Base-by-base conservation (phyloP, 2,329 filamentous ascomycete genomes). In the Claviceps sp. region DNA sequence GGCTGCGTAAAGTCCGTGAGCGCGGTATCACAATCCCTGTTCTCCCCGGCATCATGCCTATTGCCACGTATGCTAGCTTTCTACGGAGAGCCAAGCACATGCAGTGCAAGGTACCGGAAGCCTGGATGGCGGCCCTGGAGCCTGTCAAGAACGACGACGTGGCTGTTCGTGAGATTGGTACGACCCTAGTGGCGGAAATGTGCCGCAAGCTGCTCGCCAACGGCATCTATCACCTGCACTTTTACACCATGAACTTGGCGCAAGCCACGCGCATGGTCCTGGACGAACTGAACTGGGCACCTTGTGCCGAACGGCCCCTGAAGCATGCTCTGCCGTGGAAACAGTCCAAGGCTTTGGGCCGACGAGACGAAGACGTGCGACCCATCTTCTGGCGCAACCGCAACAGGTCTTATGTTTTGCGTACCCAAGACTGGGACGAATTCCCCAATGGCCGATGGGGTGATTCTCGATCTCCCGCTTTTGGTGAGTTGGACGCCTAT, bases 361-460 rank as follows among this genome's bases (percentile, higher is more conserved):
- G 93, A 47, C 81, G 91, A 61, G 87, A 88, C 47, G 93, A 98
- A 71, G 95, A 96, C 63, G 93, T 98, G 44, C 87, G 93, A 50
- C 93, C 93, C 38, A 95, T 98, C 59, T 98, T 98, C 77, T 98
- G 93, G 93, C 84, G 91, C 61, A 96, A 97, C 71, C 82, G 93
- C 54, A 93, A 95, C 70, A 89, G 93, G 64, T 95, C 90, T 4
- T 98, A 98, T 62, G 84, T 98, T 52, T 83, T 89, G 52, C 88
- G 93, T 52, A 98, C 93, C 0, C 90, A 96, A 65, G 91, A 96
- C 60, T 98, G 93, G 93, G 93, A 98, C 62, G 93, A 98, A 68
- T 98, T 96, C 62, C 93, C 93, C 52, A 98, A 98, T 74, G 93
- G 93, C 47, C 86, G 93, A 68, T 98, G 93, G 93, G 94, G 93